Conservation (phyloP, 768 basidiomycete species). For the Gymnopilus junonius region DNA sequence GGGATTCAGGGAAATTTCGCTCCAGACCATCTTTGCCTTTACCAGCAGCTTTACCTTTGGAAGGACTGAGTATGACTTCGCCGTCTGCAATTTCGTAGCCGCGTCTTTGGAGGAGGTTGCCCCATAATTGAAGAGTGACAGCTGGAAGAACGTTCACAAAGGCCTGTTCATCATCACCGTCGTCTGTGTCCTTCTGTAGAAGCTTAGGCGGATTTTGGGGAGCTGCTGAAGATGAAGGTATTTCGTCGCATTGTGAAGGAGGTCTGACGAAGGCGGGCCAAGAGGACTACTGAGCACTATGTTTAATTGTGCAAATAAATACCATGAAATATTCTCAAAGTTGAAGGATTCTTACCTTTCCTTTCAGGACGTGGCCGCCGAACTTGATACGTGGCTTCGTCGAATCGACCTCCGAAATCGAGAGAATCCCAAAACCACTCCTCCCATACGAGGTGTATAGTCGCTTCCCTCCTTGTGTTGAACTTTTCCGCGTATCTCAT, state of each 20-base stretch:
- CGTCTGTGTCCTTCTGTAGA: slow-evolving; percentile 20
- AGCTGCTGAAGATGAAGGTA: slow-evolving; percentile 21
- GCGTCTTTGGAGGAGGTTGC: slow-evolving; percentile 64
- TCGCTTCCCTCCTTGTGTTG: slow-evolving; percentile 68
- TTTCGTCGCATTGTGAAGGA: slow-evolving; percentile 24
- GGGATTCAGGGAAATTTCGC: slow-evolving; percentile 18
- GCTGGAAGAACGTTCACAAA: slow-evolving; percentile 61
- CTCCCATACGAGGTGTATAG: slow-evolving; percentile 85
- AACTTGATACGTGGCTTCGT: slow-evolving; percentile 64
- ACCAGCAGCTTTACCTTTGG: slow-evolving; percentile 39
- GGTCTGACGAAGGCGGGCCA: slow-evolving; percentile 25
- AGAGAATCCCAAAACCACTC: slow-evolving; percentile 97
- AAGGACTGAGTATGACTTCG: slow-evolving; percentile 64
- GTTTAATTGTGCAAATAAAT: background rate
- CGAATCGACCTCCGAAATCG: slow-evolving; percentile 73
- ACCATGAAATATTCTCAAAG: background rate
- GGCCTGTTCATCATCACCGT: slow-evolving; percentile 58
- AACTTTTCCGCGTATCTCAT: slow-evolving; percentile 81
- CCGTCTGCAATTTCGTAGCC: slow-evolving; percentile 67
- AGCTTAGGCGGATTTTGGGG: slow-evolving; percentile 18
- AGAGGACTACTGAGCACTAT: slow-evolving; percentile 13
- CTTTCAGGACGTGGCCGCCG: slow-evolving; percentile 64
- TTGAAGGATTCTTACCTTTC: slow-evolving; percentile 31
- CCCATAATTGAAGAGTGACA: slow-evolving; percentile 72
- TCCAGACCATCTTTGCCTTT: slow-evolving; percentile 2